Base-by-base conservation (phyloP, 345 rosid species). In the Linum lewisii region DNA sequence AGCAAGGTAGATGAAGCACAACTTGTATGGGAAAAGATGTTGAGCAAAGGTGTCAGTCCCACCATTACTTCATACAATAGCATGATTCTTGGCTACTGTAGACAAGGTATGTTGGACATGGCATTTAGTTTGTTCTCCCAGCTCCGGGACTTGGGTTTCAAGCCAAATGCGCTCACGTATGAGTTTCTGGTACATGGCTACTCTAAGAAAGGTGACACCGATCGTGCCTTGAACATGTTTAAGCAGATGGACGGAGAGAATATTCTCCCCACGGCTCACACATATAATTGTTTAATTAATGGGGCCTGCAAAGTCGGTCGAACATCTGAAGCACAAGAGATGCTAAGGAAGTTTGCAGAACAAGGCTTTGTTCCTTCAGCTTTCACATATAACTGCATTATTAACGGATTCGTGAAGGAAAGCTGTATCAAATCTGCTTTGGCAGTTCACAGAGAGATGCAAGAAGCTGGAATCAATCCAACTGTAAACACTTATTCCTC, bases 281-380 rank as follows among this genome's bases (percentile, higher is more conserved):
- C 87, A 22, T 79, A 63, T 69, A 77, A 86, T 62, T 80, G 66
- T 21, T 34, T 82, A 24, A 80, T 88, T 26, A 75, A 77, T 55
- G 95, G 88, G 29, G 62, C 88, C 66, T 79, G 88, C 77, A 83
- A 71, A 83, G 66, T 55, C 54, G 90, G 92, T 63, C 76, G 70
- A 52, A 69, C 86, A 49, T 73, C 69, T 14, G 81, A 79, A 64
- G 91, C 90, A 54, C 72, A 64, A 68, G 80, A 79, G 21, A 26
- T 44, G 69, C 67, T 91, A 73, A 68, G 59, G 78, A 74, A 62
- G 63, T 75, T 81, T 66, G 69, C 67, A 8, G 75, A 68, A 15
- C 61, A 73, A 63, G 81, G 83, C 51, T 77, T 79, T 55, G 21
- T 74, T 65, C 82, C 83, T 5, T 67, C 54, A 51, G 75, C 82